Evolutionary conservation across 345 rosid genomes (phyloP), one percentile per base, ranked within the genome.

Genomic region (Ceriops decandra): DNA sequence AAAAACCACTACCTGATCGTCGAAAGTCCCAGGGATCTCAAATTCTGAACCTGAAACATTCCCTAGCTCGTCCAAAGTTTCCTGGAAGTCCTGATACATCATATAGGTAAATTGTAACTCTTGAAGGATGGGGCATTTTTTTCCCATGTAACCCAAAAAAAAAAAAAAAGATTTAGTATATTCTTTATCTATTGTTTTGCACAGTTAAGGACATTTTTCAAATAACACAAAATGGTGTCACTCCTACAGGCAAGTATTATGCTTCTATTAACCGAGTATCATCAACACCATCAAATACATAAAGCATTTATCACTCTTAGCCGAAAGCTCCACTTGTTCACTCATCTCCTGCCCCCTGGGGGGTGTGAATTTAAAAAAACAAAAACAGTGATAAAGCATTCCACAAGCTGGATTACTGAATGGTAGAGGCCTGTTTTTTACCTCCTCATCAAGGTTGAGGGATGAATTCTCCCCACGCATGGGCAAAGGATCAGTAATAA

Each of bases 21-120:
- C 85, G 63, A 81, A 84, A 74, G 63, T 62, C 30, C 76, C 72
- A 11, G 85, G 83, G 33, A 84, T 81, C 70, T 84, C 87, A 68
- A 84, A 84, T 57, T 81, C 87, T 60, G 85, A 81, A 42, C 83
- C 78, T 1, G 87, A 79, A 64, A 78, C 82, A 66, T 68, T 70
- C 16, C 73, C 83, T 10, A 81, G 79, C 75, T 81, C 87, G 59
- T 81, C 79, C 62, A 84, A 47, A 27, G 87, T 79, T 62, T 75
- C 83, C 81, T 77, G 83, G 68, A 81, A 52, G 32, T 69, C 87
- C 84, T 81, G 72, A 13, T 28, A 66, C 63, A 73, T 11, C 28
- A 64, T 30, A 58, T 20, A 53, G 6, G 52, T 2, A 59, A 68
- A 60, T 46, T 22, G 24, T n/a, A 17, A 58, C 1, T 8, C 13